Conservation (phyloP, 495 filamentous ascomycete genomes). For the Rhypophila decipiens region DNA sequence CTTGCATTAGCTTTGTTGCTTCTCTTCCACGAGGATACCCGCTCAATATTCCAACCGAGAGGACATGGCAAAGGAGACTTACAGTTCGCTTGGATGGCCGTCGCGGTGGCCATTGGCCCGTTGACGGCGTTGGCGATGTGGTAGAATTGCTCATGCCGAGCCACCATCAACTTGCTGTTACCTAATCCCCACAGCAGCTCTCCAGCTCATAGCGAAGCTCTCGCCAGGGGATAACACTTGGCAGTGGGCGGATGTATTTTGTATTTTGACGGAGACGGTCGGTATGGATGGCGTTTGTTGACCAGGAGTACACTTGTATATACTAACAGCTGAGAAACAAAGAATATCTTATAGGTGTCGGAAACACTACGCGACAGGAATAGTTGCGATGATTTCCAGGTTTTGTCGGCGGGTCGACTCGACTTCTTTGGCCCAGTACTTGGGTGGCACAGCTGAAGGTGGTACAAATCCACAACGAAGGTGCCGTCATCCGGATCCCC, state of each 20-base stretch:
- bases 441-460: too few species aligned
- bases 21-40: neutral
- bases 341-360: too few species aligned
- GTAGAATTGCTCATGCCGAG: constrained; percentile 27
- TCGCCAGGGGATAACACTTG: neutral
- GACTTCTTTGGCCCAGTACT: too few species aligned
- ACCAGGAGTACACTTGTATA: too few species aligned
- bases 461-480: too few species aligned
- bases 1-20: too few species aligned
- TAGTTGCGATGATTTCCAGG: too few species aligned
- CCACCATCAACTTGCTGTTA: neutral
- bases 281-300: too few species aligned
- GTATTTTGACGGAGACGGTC: neutral
- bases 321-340: too few species aligned
- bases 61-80: constrained; percentile 3
- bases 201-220: constrained; percentile 30
- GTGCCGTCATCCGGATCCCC: too few species aligned
- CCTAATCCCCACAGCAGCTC: neutral
- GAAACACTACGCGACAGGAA: too few species aligned
- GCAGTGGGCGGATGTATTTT: neutral
- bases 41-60: neutral
- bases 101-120: constrained; percentile 25
- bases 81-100: constrained; percentile 32
- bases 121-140: constrained; percentile 6
- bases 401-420: too few species aligned